Percentiles rank a stretch among this genome's conserved stretches.
Conservation (phyloP, 2,329 filamentous ascomycete genomes). For the Xenoacremonium recifei region DNA sequence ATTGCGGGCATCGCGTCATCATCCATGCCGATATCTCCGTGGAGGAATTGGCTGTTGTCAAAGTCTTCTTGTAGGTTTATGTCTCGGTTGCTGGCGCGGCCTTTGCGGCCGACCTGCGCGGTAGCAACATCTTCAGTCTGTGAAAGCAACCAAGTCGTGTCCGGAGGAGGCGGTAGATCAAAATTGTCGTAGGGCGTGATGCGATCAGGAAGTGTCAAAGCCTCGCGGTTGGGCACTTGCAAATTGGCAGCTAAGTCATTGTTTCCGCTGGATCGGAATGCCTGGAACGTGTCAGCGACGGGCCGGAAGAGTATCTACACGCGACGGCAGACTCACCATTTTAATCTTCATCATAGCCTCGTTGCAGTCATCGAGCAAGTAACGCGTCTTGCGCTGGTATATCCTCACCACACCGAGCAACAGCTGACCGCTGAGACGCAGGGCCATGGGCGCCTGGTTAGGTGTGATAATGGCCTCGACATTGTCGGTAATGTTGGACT, state of each 20-base stretch:
- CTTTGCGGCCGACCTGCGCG: constrained; percentile 53
- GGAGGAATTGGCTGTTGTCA: constrained; percentile 77
- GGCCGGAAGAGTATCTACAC: background rate
- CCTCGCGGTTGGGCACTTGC: constrained; percentile 77
- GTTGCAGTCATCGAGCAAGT: constrained; percentile 94
- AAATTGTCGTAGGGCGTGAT: constrained; percentile 88
- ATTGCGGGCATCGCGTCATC: constrained; percentile 56
- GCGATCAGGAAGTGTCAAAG: constrained; percentile 84
- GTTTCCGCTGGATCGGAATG: constrained; percentile 90
- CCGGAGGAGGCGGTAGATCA: constrained; percentile 77
- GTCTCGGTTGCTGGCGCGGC: constrained; percentile 58
- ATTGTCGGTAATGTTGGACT: constrained; percentile 92
- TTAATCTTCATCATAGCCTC: constrained; percentile 98
- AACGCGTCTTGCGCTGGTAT: constrained; percentile 95
- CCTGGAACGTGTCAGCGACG: constrained; percentile 54
- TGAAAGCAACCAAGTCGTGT: constrained; percentile 80
- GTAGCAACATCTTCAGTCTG: constrained; percentile 65
- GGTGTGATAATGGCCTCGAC: constrained; percentile 93
- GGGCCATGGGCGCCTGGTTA: constrained; percentile 88
- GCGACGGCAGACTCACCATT: constrained; percentile 70
- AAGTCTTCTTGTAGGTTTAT: constrained; percentile 70
- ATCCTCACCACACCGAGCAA: constrained; percentile 95
- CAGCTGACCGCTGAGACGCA: constrained; percentile 90
- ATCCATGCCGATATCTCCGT: constrained; percentile 60
- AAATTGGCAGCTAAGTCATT: constrained; percentile 89